Evolutionary conservation across 805 yeast genomes (phyloP), one percentile per base, ranked within the genome.

Genomic region (Yamadazyma phyllophila): DNA sequence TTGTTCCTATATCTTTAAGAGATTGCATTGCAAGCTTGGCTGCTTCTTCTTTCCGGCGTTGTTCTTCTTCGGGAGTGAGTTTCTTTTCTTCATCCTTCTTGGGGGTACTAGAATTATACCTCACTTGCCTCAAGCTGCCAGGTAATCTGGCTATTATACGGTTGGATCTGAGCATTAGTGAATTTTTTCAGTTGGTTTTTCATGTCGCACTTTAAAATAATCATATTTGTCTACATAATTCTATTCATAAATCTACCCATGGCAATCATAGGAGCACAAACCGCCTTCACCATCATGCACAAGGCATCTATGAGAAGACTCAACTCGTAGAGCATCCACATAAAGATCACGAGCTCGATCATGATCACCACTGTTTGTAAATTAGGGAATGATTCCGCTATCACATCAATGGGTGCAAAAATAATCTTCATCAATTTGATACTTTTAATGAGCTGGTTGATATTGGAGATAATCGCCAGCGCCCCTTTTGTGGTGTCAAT

Each of bases 201-300:
- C 24, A 20, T n/a, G n/a, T 29, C 42, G 34, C 42, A 39, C 17
- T 26, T 37, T 38, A 26, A 17, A 10, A 15, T 29, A 6, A 20
- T 20, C 6, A 3, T 13, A 13, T 39, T 35, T 27, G 16, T 15
- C 44, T 55, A 70, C 61, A 69, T 64, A 17, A 71, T 63, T 43
- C 71, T 58, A 53, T 71, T 71, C 74, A 71, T 66, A 46, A 71
- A 62, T 45, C 66, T 50, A 3, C 76, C 76, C 53, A 71, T 56
- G 10, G 76, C 76, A 15, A 71, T 70, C 70, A 71, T 69, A 7
- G 76, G 76, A 8, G 74, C 74, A 60, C 76, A 71, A 7, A 71
- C 57, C 1, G 76, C 75, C 49, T 67, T 67, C 17, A 71, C 66
- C 60, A 69, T 69, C 72, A 68, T 67, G 51, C 76, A 71, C 20